Evolutionary conservation across 768 basidiomycete genomes (phyloP).

Genomic region (Tricholoma terreum): DNA sequence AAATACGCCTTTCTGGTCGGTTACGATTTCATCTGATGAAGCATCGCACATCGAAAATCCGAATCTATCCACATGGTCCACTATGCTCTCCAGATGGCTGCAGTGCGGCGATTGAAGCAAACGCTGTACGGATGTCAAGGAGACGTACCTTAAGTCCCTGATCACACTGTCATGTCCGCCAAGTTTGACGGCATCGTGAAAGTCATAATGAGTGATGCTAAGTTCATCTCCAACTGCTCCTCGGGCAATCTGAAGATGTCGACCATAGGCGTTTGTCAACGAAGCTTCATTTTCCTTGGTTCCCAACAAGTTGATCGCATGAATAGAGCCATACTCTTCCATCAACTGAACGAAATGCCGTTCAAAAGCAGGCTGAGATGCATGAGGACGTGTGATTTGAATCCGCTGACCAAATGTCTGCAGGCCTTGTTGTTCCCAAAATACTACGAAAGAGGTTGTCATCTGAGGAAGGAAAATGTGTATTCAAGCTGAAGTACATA

Average conservation of each 20-base stretch:
- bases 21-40: slow-evolving; percentile 64
- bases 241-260: slow-evolving; percentile 70
- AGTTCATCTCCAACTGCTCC: slow-evolving; percentile 64
- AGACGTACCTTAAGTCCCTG: slow-evolving; percentile 60
- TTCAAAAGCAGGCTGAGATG: slow-evolving; percentile 96
- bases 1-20: slow-evolving; percentile 90
- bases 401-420: slow-evolving; percentile 94
- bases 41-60: slow-evolving; percentile 84
- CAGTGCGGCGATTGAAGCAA: background rate
- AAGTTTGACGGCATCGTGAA: slow-evolving; percentile 77
- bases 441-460: slow-evolving; percentile 52
- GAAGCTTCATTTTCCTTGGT: slow-evolving; percentile 89
- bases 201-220: slow-evolving; percentile 88
- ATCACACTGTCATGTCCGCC: slow-evolving; percentile 87
- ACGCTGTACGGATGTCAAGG: background rate
- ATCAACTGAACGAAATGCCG: slow-evolving; percentile 86
- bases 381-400: slow-evolving; percentile 92
- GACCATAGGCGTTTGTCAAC: slow-evolving; percentile 77
- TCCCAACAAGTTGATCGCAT: slow-evolving; percentile 90
- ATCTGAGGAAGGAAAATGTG: slow-evolving; percentile 11
- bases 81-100: slow-evolving; percentile 45
- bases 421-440: slow-evolving; percentile 97
- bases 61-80: slow-evolving; percentile 68
- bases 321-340: slow-evolving; percentile 80
- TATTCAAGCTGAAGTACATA: slow-evolving; percentile 43